These are phyloP conservation scores for Russula sp. DNA, from an alignment of 768 basidiomycete species.

Conservation along the genomic window DNA sequence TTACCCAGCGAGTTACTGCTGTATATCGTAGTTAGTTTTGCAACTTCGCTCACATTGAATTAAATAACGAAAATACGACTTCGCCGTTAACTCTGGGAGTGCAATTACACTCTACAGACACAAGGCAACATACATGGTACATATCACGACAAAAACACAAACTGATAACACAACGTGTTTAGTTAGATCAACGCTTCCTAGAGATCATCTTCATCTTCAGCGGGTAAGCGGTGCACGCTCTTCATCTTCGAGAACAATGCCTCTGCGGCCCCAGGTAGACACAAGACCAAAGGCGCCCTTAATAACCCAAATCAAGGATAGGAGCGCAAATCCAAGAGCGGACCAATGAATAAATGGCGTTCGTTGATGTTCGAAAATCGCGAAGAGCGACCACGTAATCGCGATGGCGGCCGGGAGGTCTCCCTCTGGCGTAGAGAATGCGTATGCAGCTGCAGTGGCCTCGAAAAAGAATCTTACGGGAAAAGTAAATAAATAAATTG, in stretches of 20 bases:
- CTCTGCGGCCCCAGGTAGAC: constrained; percentile 41
- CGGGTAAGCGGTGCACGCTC: constrained; percentile 83
- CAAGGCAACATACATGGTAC: neutral
- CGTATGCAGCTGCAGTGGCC: constrained; percentile 88
- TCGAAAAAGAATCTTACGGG: constrained; percentile 81
- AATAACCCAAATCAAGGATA: constrained; percentile 79
- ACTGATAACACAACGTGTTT: neutral
- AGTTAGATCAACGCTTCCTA: constrained; percentile 3
- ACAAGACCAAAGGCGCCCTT: constrained; percentile 65
- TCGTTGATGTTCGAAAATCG: constrained; percentile 78
- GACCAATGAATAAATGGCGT: constrained; percentile 87
- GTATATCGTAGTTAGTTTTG: too few relatives aligned
- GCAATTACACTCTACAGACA: neutral
- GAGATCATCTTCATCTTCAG: neutral
- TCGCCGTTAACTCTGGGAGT: too few relatives aligned
- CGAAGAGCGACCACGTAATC: constrained; percentile 91
- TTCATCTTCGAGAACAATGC: constrained; percentile 72
- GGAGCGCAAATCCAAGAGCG: constrained; percentile 78
- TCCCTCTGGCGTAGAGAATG: constrained; percentile 85
- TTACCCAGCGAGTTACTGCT: too few relatives aligned
- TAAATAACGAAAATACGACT: too few relatives aligned
- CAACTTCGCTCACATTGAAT: too few relatives aligned
- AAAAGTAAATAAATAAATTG: constrained; percentile 7
- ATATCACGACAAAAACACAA: neutral
- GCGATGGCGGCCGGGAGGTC: constrained; percentile 91